A percentile compares a stretch with the other conserved stretches of the same genome.
These are phyloP conservation scores for Phytomonas serpens DNA, from an alignment of 208 protist genomes.

Conservation along the genomic window DNA sequence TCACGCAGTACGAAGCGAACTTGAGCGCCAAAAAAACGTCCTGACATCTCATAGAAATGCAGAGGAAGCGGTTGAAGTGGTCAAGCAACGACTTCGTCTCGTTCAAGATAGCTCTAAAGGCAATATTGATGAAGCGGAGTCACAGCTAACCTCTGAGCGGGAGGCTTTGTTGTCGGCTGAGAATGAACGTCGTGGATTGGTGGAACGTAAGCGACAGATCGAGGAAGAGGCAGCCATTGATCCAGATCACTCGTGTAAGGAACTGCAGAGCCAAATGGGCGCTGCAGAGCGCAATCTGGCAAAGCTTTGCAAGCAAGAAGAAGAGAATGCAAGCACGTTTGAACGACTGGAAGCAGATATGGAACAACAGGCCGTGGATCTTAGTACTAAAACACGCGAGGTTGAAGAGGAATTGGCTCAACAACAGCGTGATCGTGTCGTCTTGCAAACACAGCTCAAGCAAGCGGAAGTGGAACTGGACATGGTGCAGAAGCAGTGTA, in stretches of 20 bases:
- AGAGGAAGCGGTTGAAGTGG: conserved; percentile 37
- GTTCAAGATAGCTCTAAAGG: conserved; percentile 17
- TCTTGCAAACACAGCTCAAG: conserved; percentile 22
- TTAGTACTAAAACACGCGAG: conserved; percentile 43
- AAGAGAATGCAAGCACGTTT: conserved; percentile 43
- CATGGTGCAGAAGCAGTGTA: conserved; percentile 33
- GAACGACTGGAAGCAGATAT: conserved; percentile 72
- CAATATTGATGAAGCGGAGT: conserved; percentile 28
- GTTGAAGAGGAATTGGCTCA: conserved; percentile 47
- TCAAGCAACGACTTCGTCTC: conserved; percentile 36
- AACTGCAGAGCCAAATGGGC: conserved; percentile 48
- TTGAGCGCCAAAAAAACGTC: conserved; percentile 29
- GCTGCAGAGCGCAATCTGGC: conserved; percentile 31
- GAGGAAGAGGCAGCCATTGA: conserved; percentile 30
- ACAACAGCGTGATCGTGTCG: conserved; percentile 29
- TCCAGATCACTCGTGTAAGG: conserved; percentile 26
- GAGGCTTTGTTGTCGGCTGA: conserved; percentile 23
- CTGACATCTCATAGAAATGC: conserved; percentile 48
- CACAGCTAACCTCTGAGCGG: conserved; percentile 25
- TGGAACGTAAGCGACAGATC: conserved; percentile 22
- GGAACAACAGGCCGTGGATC: conserved; percentile 47
- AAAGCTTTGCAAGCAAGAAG: conserved; percentile 38
- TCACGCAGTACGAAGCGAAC: conserved; percentile 25
- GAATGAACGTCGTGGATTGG: conserved; percentile 18
- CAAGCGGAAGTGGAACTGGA: conserved; percentile 25